Base-by-base conservation (phyloP, 768 basidiomycete species). In the Trametes cubensis region DNA sequence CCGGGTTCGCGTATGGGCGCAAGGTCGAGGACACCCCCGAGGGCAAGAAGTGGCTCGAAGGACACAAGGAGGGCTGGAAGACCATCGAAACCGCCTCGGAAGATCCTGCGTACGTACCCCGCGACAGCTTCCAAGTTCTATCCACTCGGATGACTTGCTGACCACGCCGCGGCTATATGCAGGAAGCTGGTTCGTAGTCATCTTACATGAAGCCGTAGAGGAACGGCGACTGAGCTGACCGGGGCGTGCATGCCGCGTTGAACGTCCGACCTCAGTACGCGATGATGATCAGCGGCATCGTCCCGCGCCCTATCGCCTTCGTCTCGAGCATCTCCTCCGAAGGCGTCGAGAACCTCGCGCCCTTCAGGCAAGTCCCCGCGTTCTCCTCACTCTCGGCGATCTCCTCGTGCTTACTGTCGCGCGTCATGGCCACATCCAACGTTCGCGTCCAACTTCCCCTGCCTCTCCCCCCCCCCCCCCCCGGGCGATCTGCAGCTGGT, bases 231-330 rank as follows among this genome's bases (percentile, higher is more conserved):
- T 34, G 34, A 34, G 34, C 34, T 34, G 34, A 34, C 34, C 34
- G 34, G 4, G 34, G 10, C 34, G 10, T 34, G 34, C 34, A 10
- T 11, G 34, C 34, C 34, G 34, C 34, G 10, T 34, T 10, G 10
- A 41, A n/a, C n/a, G n/a, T 28, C 3, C 26, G 6, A n/a, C 13
- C 26, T 17, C 53, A 72, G 70, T 78, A 80, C 61, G 59, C 66
- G 21, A 60, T 77, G 42, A 64, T 79, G 72, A 76, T 73, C 42
- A 74, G 74, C 60, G 79, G 76, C 23, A 69, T 80, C 50, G 70
- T 74, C 1, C 80, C 80, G 0, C 72, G 80, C 17, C 80, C 80
- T 8, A 74, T 82, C 55, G 80, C 77, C 0, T 80, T 81, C 67
- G 73, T 79, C 15, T 79, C 78, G 4, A 72, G 75, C 39, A 45